Percentiles rank a stretch among this genome's conserved stretches.
Evolutionary conservation across 805 yeast species (phyloP).

Genomic region (Ascoidea tarda): DNA sequence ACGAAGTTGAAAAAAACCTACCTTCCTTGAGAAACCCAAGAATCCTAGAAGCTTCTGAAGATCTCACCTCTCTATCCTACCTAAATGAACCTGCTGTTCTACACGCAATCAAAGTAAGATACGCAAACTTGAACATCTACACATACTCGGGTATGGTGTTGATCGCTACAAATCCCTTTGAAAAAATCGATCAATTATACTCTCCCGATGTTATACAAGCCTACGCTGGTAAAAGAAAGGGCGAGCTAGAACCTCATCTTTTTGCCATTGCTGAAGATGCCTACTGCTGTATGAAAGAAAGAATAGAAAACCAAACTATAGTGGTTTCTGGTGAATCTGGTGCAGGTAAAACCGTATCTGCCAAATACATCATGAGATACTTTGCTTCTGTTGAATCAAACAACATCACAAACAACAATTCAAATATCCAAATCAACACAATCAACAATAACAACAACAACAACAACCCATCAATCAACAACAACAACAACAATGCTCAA

Average conservation of each 20-base stretch:
- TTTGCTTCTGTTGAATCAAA: constrained; percentile 76
- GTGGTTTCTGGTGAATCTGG: constrained; percentile 98
- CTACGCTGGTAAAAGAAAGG: constrained; percentile 83
- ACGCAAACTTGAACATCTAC: constrained; percentile 80
- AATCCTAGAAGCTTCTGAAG: constrained; percentile 84
- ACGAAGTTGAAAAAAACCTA: constrained; percentile 36
- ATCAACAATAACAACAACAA: constrained; percentile 15
- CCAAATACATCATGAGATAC: constrained; percentile 94
- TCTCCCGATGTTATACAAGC: constrained; percentile 90
- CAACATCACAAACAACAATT: constrained; percentile 20
- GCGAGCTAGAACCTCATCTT: constrained; percentile 92
- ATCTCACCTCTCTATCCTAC: constrained; percentile 81
- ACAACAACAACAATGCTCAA: constrained; percentile 21
- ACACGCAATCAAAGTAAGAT: constrained; percentile 83
- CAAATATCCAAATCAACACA: constrained; percentile 16
- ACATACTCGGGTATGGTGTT: constrained; percentile 95
- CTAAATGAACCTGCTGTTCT: constrained; percentile 93
- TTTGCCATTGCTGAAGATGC: constrained; percentile 98
- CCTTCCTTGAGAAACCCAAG: constrained; percentile 89
- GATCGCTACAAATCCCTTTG: constrained; percentile 94
- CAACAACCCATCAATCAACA: constrained; percentile 19
- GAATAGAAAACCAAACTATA: constrained; percentile 79
- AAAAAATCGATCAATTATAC: constrained; percentile 78
- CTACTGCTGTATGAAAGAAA: constrained; percentile 83
- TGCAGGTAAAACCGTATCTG: constrained; percentile 96